Evolutionary conservation across 2,329 filamentous ascomycete species (phyloP), one percentile per base, ranked within the genome.

Genomic region (Trichoderma harzianum): DNA sequence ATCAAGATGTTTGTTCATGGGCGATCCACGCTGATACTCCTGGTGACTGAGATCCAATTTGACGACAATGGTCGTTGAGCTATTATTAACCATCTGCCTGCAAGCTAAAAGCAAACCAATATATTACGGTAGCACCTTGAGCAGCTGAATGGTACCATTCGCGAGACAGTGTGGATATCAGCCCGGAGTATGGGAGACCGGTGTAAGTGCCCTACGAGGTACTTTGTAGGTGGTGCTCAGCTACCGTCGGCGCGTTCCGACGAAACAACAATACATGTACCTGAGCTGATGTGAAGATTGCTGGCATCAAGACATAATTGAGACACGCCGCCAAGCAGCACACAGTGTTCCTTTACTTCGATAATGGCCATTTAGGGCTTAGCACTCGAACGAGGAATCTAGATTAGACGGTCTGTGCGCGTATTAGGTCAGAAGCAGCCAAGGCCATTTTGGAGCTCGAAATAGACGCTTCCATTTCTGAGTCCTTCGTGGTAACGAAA

Each of bases 321-420:
- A 63, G 32, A 61, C 26, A 43, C 11, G 60, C n/a, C 10, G 30
- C 30, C 21, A 43, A 26, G 61, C 39, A 63, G 34, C 61, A 30
- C 51, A 16, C 16, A 30, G 21, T 43, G 24, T 30, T 30, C 21
- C 51, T 43, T 58, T 43, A 53, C 64, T 30, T 67, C 24, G 51
- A 30, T 30, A 24, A 39, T 28, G 36, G 26, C 61, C 61, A 18
- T 47, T 47, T 55, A 26, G 2, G 47, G 47, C 21, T 28, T 39
- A 57, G 63, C 63, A 57, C 21, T 30, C 18, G 24, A 39, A 12
- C 10, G 24, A 36, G 10, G 53, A 51, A 51, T 60, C 34, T 32
- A 43, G 55, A 43, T 60, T 36, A 58, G 16, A 26, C 66, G 36
- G 55, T 51, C 66, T 51, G 66, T 69, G 66, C 66, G 66, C 36